phyloP scores from a whole-genome alignment of 306 rosid genomes.

The Cicer pinnatifidum region DNA sequence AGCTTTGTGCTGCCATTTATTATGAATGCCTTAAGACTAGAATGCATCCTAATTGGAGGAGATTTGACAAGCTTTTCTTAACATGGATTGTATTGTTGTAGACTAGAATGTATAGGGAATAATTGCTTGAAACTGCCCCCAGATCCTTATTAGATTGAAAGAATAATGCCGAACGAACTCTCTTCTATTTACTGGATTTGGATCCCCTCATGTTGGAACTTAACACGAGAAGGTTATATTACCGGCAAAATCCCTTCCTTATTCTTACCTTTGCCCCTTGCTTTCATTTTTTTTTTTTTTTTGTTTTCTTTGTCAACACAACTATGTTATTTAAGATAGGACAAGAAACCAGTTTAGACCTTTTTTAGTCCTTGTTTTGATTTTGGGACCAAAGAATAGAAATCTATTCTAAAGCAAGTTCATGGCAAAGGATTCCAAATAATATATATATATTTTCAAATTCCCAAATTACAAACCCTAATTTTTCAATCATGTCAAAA shows the following conservation, averaged over 20 bases:
- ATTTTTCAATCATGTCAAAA: too few species aligned
- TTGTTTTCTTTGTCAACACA: background rate
- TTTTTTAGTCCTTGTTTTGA: background rate
- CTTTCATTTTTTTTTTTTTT: conserved; percentile 12
- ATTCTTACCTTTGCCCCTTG: background rate
- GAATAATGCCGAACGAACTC: background rate
- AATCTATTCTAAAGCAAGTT: too few species aligned
- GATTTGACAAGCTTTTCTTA: conserved; percentile 26
- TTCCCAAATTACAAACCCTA: too few species aligned
- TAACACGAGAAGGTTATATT: too few species aligned
- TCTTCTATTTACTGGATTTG: conserved; percentile 16
- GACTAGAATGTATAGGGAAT: background rate
- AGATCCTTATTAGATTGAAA: conserved; percentile 23
- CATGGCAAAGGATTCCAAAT: too few species aligned
- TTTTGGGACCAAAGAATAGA: too few species aligned
- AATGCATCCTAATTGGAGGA: conserved; percentile 24
- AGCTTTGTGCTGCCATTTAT: conserved; percentile 7
- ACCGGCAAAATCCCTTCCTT: background rate
- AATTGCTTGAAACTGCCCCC: background rate
- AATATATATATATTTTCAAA: too few species aligned
- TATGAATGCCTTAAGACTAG: conserved; percentile 13
- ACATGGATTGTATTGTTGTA: background rate
- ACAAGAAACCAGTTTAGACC: too few species aligned
- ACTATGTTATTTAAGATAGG: too few species aligned
- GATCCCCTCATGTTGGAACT: background rate